Base-by-base conservation (phyloP, 768 basidiomycete species). In the Erythrobasidium yunnanense region DNA sequence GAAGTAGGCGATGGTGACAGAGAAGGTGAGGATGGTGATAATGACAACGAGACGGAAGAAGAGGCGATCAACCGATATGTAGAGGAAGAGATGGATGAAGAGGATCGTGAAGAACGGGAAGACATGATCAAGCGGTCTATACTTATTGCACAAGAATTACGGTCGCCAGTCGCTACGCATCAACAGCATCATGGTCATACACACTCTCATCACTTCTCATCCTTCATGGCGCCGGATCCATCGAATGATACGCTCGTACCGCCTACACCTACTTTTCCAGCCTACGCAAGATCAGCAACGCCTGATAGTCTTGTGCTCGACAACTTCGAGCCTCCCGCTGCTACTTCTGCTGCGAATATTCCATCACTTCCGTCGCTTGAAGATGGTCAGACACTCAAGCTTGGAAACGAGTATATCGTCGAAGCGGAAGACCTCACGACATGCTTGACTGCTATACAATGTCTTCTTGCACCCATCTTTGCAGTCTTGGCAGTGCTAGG, bases 401-500 rank as follows among this genome's bases (percentile, higher is more conserved):
- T 4, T 6, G 71, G 46, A 2, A 58, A 53, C 17, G 29, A 35
- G 4, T 53, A 25, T 13, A 33, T 25, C 62, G 20, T 20, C 27
- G 29, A 34, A n/a, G 72, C 72, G 45, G 69, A 71, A 23, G 35
- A 70, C 7, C 76, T 78, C 58, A 74, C 77, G 57, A 73, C 90
- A 76, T 90, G 86, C 84, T 77, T 97, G 35, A 88, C 85, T 75
- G 86, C 87, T 22, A 79, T 80, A 2, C 93, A 99, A 71, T 93
- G 88, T 75, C 78, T 84, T 2, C 74, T 88, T 1, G 91, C 88
- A 0, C 90, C 93, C 0, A 66, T 88, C 55, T 90, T 92, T 74
- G 85, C 83, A 67, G 81, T 82, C 15, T 77, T 76, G 4, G 84
- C 92, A 6, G 74, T 95, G n/a, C 86, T 91, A 72, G 81, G 90